These are phyloP conservation scores for Claviceps digitariae DNA, from an alignment of 2,329 filamentous ascomycete genomes.

Conservation along the genomic window DNA sequence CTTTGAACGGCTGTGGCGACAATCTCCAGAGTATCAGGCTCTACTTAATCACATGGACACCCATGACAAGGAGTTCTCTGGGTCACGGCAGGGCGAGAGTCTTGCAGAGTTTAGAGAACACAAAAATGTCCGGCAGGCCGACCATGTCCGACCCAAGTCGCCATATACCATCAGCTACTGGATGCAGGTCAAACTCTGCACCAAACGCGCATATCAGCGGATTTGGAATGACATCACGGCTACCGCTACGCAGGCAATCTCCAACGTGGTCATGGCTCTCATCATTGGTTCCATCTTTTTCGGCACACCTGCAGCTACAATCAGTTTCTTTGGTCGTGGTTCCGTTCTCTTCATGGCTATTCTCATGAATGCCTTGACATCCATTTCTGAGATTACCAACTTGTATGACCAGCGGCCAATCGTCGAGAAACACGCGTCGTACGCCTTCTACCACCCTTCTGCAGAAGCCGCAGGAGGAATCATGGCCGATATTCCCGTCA, in stretches of 20 bases:
- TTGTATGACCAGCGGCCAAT: constrained; percentile 32
- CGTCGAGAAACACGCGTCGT: constrained; percentile 34
- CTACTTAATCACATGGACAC: constrained; percentile 34
- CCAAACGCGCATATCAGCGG: constrained; percentile 35
- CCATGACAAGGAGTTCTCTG: constrained; percentile 32
- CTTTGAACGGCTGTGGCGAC: constrained; percentile 39
- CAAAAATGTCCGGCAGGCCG: constrained; percentile 37
- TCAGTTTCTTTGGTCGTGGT: constrained; percentile 39
- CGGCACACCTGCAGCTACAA: constrained; percentile 33
- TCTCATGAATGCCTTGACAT: constrained; percentile 43
- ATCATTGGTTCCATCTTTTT: constrained; percentile 51
- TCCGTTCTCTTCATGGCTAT: constrained; percentile 47
- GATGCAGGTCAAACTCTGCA: constrained; percentile 40
- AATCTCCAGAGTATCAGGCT: constrained; percentile 29
- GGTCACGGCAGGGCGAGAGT: constrained; percentile 24
- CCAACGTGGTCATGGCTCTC: constrained; percentile 41
- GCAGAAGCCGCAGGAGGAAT: constrained; percentile 42
- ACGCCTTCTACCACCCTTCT: constrained; percentile 37
- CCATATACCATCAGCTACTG: constrained; percentile 42
- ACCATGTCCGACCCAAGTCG: constrained; percentile 38
- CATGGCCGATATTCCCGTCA: constrained; percentile 42
- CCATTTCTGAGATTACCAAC: constrained; percentile 39
- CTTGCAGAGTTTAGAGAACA: constrained; percentile 29
- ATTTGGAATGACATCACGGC: constrained; percentile 38
- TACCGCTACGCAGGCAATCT: constrained; percentile 29